Base-by-base conservation (phyloP, 768 basidiomycete genomes). In the Podaxis pistillaris region DNA sequence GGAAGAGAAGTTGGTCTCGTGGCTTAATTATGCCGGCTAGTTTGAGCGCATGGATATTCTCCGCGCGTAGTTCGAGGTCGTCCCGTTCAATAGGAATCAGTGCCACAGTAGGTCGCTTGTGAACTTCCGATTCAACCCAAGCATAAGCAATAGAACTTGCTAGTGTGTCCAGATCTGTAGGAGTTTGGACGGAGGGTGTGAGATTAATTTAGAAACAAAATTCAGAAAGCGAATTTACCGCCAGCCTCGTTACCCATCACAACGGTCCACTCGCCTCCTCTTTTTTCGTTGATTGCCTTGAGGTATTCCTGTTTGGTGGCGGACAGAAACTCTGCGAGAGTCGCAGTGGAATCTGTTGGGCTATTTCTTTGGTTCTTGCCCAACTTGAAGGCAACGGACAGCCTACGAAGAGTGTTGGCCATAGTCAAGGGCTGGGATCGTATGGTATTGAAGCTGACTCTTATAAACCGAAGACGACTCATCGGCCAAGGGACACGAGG, bases 191-290 rank as follows among this genome's bases (percentile, higher is more conserved):
- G 15, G 56, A 58, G 54, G 52, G 49, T n/a, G 22, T 30, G 22
- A 57, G 37, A 56, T 28, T 58, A 38, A 44, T 37, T 56, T 41
- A 38, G 36, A 57, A 44, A 19, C 26, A 56, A 46, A 28, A 51
- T 19, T 13, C 11, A 57, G 41, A n/a, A 56, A 51, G 61, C 15
- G 19, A 40, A 41, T 26, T 62, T 71, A 96, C 96, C 96, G 69
- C 96, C 96, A 13, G 96, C 94, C 75, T 98, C 96, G 72, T 99
- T 99, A 0, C 96, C 96, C 88, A 95, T 92, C 0, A 88, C 90
- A 4, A 97, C 80, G 0, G 86, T 89, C 96, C 95, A 98, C 52
- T 86, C 83, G 5, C 72, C 66, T 0, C 78, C 82, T 44, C 80
- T 79, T 1, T 77, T 71, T 1, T 75, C 75, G 26, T 76, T 70